A percentile compares a stretch with the other conserved stretches of the same genome.
phyloP scores from a whole-genome alignment of 31 red algal species.

The Bonnemaisonia californica region DNA sequence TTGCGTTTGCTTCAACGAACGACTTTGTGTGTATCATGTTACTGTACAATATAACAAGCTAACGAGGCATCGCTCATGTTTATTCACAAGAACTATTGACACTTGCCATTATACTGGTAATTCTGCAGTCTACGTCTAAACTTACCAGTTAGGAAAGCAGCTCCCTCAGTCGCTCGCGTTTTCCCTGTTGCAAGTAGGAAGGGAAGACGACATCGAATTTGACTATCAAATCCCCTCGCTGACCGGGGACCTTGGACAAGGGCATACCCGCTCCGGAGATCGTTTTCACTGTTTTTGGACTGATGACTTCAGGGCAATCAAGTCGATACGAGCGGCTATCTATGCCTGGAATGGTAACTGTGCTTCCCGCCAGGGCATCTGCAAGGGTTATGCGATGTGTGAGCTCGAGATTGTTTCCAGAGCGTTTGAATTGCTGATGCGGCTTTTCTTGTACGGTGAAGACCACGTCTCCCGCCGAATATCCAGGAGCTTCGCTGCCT shows the following conservation, averaged over 20 bases:
- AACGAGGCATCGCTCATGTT: not conserved
- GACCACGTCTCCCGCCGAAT: conserved; percentile 87
- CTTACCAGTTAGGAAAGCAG: conserved; percentile 60
- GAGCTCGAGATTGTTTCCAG: conserved; percentile 80
- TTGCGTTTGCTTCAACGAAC: too few relatives aligned
- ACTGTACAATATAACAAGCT: not conserved
- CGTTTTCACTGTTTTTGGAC: conserved; percentile 79
- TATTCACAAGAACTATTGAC: conserved; percentile 1
- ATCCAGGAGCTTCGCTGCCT: conserved; percentile 87
- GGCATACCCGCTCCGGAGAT: conserved; percentile 93
- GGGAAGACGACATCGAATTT: conserved; percentile 92
- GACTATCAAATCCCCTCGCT: conserved; percentile 80
- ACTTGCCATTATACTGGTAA: not conserved
- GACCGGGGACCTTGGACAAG: conserved; percentile 80
- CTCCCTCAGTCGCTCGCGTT: conserved; percentile 77
- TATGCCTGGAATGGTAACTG: conserved; percentile 70
- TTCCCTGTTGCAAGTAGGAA: conserved; percentile 63
- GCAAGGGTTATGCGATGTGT: conserved; percentile 66
- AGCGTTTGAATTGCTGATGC: conserved; percentile 74
- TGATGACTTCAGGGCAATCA: conserved; percentile 82
- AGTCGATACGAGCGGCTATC: conserved; percentile 70
- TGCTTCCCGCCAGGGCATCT: conserved; percentile 84
- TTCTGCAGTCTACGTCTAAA: not conserved
- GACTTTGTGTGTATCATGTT: not conserved
- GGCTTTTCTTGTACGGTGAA: conserved; percentile 90